These are phyloP conservation scores for Hortaea sp. DNA, from an alignment of 2,329 filamentous ascomycete genomes.

Conservation along the genomic window DNA sequence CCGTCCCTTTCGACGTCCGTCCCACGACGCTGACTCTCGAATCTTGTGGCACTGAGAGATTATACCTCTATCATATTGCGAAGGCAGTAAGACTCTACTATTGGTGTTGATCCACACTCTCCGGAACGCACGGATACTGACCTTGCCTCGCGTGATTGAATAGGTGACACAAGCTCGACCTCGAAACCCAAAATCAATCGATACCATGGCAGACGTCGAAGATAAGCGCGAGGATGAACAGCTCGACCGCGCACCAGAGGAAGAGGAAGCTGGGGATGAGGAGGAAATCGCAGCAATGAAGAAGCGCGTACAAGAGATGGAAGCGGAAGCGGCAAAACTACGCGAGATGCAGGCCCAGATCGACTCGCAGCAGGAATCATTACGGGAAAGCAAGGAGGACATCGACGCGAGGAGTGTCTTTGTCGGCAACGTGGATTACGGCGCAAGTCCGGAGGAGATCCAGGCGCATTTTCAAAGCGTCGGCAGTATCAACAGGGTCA, in stretches of 20 bases:
- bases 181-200: not conserved
- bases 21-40: too few species aligned
- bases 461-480: conserved; percentile 97
- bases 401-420: conserved; percentile 94
- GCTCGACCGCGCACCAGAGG: conserved; percentile 12
- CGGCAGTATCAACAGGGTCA: conserved; percentile 94
- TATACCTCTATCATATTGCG: too few species aligned
- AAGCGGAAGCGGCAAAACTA: conserved; percentile 48
- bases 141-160: too few species aligned
- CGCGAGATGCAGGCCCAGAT: conserved; percentile 50
- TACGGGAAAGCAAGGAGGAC: conserved; percentile 89
- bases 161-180: too few species aligned
- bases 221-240: conserved; percentile 15
- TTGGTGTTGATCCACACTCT: too few species aligned
- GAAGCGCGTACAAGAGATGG: conserved; percentile 45
- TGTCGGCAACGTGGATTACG: conserved; percentile 97
- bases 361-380: conserved; percentile 72
- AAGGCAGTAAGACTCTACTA: too few species aligned
- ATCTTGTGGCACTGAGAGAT: too few species aligned
- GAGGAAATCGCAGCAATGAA: conserved; percentile 42
- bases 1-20: too few species aligned
- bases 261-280: conserved; percentile 23
- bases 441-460: conserved; percentile 91
- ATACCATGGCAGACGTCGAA: not conserved
- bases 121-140: too few species aligned